phyloP scores from a whole-genome alignment of 1,139 yeast species.

The Suhomyces bolitotheri region DNA sequence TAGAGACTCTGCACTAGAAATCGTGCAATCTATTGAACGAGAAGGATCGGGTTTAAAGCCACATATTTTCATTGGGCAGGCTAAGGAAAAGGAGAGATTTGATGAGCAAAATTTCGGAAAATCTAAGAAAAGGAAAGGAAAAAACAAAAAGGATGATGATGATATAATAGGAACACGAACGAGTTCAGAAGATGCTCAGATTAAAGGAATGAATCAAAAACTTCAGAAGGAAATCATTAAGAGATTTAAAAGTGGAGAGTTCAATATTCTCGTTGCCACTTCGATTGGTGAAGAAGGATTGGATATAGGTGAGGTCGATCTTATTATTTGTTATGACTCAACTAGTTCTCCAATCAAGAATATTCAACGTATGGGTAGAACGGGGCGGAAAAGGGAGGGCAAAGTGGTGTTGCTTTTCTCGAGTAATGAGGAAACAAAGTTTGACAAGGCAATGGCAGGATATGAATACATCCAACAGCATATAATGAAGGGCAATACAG shows the following conservation, averaged over 20 bases:
- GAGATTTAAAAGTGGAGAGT: slow-evolving; percentile 67
- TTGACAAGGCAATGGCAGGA: slow-evolving; percentile 82
- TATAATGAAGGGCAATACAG: slow-evolving; percentile 45
- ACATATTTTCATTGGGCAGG: slow-evolving; percentile 90
- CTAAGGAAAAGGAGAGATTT: slow-evolving; percentile 57
- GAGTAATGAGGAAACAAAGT: slow-evolving; percentile 73
- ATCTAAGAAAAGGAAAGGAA: slow-evolving; percentile 28
- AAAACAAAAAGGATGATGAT: slow-evolving; percentile 21
- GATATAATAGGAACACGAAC: slow-evolving; percentile 19
- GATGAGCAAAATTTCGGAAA: slow-evolving; percentile 47
- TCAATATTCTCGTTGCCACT: slow-evolving; percentile 87
- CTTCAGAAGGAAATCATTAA: slow-evolving; percentile 71
- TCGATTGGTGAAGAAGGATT: slow-evolving; percentile 98
- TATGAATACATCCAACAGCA: slow-evolving; percentile 76
- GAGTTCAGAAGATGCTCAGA: slow-evolving; percentile 56
- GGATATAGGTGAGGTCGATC: slow-evolving; percentile 96
- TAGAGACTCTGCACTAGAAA: slow-evolving; percentile 86
- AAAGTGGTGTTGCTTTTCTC: slow-evolving; percentile 76
- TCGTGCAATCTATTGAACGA: slow-evolving; percentile 64
- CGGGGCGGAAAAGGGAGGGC: slow-evolving; percentile 94
- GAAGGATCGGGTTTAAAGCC: slow-evolving; percentile 50
- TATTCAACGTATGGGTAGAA: slow-evolving; percentile 95
- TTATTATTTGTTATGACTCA: slow-evolving; percentile 89
- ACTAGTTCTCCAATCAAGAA: slow-evolving; percentile 92
- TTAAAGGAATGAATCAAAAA: slow-evolving; percentile 68